Evolutionary conservation across 2,329 filamentous ascomycete genomes (phyloP), one percentile per base, ranked within the genome.

Genomic region (Arthrobotrys sphaeroides): DNA sequence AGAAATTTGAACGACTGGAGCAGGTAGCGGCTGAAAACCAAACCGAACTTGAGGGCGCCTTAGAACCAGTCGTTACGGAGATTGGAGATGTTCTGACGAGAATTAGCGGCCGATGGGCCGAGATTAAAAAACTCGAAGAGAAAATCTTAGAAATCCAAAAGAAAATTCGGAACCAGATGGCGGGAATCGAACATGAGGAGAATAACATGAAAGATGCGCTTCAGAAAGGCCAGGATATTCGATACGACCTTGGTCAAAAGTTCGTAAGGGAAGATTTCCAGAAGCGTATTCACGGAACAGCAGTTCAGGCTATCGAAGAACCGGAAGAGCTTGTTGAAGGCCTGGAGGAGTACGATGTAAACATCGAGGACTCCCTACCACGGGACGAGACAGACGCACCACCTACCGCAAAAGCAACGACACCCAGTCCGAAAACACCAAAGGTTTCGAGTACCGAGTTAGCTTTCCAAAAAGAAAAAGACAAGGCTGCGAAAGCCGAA

Each of bases 1-100:
- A n/a, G 10, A 69, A 69, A 36, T 69, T 69, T 13, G 64, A 49
- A 24, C 36, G 49, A 45, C 31, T 75, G 13, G 26, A 75, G 31
- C 57, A 65, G 24, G 26, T 9, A 1, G 72, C 72, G 1, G 42
- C 26, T 5, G 22, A 65, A 18, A 59, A 59, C 18, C 72, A 75
- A 16, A 20, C n/a, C 7, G 61, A 69, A 2, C 36, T 75, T n/a
- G 72, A 75, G 22, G 12, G 28, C 5, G 64, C 64, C 0, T 24
- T 65, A n/a, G 18, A 28, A 1, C 72, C 72, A 1, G 64, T 75
- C 2, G 45, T 43, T 24, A 28, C 5, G 12, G 72, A 75, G 45
- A 40, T 75, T 4, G 31, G 47, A 16, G 40, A 5, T 0, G 40
- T 49, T 43, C 28, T 75, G 5, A 42, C 67, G 12, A 69, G 24